phyloP scores from a whole-genome alignment of 2,329 filamentous ascomycete species.

The Tolypocladium paradoxum region DNA sequence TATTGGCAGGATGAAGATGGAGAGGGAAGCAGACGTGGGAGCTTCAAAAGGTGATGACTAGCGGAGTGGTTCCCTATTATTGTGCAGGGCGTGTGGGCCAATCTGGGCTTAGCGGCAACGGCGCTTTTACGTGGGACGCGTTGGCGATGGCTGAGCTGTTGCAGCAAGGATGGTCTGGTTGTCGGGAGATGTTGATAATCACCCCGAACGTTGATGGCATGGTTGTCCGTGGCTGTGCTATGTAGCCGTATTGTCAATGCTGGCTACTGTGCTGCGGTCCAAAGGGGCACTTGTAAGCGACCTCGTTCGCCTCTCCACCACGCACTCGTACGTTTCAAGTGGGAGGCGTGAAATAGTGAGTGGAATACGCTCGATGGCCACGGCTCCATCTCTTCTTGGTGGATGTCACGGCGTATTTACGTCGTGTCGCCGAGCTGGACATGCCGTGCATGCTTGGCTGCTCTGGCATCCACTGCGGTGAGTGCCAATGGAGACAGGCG shows the following conservation, averaged over 20 bases:
- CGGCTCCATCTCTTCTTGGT: neutral
- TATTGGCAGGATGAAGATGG: neutral
- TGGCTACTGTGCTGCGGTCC: no score
- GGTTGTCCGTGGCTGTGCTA: no score
- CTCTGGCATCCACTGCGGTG: neutral
- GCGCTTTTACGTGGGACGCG: neutral
- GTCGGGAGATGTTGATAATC: neutral
- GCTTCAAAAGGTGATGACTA: conserved; percentile 2
- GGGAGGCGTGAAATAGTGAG: neutral
- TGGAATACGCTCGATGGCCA: neutral
- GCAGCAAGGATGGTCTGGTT: neutral
- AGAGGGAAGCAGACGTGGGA: neutral
- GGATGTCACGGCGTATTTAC: neutral
- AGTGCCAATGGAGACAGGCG: no score
- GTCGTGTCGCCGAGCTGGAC: neutral
- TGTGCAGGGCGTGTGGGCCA: neutral
- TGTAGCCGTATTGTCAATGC: no score
- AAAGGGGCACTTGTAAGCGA: no score
- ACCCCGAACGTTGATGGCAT: no score
- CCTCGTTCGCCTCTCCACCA: neutral
- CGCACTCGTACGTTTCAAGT: neutral
- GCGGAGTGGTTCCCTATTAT: neutral
- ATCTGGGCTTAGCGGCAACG: neutral
- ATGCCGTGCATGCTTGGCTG: neutral
- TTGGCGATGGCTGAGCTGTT: neutral